Conservation (phyloP, 441 rosid species). For the Rhodomyrtus psidioides region DNA sequence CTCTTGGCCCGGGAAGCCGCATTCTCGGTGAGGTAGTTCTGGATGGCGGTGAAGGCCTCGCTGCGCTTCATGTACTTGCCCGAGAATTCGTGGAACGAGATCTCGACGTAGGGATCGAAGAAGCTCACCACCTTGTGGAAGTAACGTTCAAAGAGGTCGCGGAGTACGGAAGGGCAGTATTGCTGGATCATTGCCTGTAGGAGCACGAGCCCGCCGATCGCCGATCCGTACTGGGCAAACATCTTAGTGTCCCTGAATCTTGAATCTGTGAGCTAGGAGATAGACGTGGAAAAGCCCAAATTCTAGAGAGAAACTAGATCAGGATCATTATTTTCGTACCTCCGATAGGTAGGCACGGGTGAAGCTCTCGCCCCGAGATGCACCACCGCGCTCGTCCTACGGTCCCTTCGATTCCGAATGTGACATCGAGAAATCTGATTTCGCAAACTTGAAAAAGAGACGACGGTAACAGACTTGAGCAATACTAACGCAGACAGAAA, state of each 20-base stretch:
- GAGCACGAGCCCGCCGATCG: slow-evolving; percentile 21
- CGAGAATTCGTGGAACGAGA: slow-evolving; percentile 20
- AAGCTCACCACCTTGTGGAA: neutral
- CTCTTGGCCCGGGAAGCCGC: slow-evolving; percentile 12
- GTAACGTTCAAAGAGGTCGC: neutral
- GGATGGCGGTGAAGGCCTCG: slow-evolving; percentile 16
- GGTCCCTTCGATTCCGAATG: neutral
- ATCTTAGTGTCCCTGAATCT: neutral
- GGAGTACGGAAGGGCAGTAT: slow-evolving; percentile 18
- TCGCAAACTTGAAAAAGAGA: neutral
- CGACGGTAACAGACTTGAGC: too few relatives aligned
- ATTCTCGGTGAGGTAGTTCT: slow-evolving; percentile 20
- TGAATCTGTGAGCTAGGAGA: neutral
- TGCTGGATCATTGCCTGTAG: slow-evolving; percentile 17
- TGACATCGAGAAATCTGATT: neutral
- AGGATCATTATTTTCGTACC: neutral
- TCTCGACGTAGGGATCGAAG: slow-evolving; percentile 18
- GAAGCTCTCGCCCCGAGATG: neutral
- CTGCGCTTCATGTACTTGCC: slow-evolving; percentile 8
- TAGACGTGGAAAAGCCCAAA: neutral
- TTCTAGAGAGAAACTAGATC: neutral
- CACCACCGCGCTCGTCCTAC: neutral
- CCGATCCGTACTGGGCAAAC: slow-evolving; percentile 11
- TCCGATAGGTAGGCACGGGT: neutral
- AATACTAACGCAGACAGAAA: too few relatives aligned